Conservation (phyloP, 2,329 filamentous ascomycete species). For the Xylariales sp. region DNA sequence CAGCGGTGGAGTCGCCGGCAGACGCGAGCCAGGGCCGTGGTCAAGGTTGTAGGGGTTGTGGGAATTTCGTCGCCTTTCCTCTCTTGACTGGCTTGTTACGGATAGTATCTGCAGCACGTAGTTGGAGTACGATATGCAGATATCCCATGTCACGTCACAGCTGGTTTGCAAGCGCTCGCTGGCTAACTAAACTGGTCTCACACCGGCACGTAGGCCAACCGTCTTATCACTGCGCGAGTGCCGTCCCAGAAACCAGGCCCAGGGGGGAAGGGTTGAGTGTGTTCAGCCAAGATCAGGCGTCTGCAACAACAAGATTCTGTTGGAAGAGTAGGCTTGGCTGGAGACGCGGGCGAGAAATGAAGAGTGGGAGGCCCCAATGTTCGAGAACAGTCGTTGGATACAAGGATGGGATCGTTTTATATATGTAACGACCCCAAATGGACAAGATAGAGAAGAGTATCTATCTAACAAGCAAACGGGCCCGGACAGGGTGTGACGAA, state of each 20-base stretch:
- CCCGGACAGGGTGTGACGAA: constrained; percentile 19
- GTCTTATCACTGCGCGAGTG: constrained; percentile 29
- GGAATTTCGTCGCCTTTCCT: constrained; percentile 29
- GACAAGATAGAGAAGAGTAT: constrained; percentile 15
- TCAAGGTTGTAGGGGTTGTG: constrained; percentile 31
- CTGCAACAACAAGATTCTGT: constrained; percentile 18
- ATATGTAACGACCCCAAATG: constrained; percentile 4
- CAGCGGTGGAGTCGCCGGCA: constrained; percentile 29
- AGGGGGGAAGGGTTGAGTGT: constrained; percentile 7
- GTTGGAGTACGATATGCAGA: constrained; percentile 38
- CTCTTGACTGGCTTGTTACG: constrained; percentile 29
- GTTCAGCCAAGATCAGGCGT: constrained; percentile 18
- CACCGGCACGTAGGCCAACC: constrained; percentile 24
- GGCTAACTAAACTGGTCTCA: constrained; percentile 11
- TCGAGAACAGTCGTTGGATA: constrained; percentile 25
- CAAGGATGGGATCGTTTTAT: constrained; percentile 29
- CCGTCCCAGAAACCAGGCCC: constrained; percentile 13
- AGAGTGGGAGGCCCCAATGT: constrained; percentile 24
- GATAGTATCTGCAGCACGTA: constrained; percentile 30
- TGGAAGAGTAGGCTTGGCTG: background rate
- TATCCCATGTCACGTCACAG: constrained; percentile 37
- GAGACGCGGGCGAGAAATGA: background rate
- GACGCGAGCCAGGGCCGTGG: constrained; percentile 29
- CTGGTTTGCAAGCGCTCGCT: constrained; percentile 24
- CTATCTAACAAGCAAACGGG: constrained; percentile 12